Evolutionary conservation across 2,329 filamentous ascomycete genomes (phyloP).

Genomic region (Chrysosporium queenslandicum): DNA sequence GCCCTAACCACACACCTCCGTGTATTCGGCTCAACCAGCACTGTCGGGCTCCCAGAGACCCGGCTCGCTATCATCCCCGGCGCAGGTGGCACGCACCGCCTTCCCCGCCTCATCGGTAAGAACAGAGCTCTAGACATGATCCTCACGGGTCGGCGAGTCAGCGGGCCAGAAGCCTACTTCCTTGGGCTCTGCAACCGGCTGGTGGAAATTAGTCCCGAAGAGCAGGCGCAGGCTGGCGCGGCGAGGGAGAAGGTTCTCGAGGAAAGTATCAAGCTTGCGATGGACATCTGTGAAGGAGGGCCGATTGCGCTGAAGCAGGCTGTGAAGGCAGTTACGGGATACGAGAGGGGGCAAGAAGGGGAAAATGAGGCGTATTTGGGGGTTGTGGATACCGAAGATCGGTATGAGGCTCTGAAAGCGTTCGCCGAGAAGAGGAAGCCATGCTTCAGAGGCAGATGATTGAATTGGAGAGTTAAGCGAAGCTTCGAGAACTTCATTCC

Average conservation of each 20-base stretch:
- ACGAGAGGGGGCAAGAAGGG: constrained; percentile 54
- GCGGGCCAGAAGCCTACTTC: constrained; percentile 78
- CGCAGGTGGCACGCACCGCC: constrained; percentile 81
- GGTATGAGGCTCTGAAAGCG: constrained; percentile 75
- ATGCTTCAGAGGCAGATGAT: constrained; percentile 51
- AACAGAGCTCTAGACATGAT: constrained; percentile 79
- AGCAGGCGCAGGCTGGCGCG: constrained; percentile 43
- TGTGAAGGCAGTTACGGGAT: constrained; percentile 65
- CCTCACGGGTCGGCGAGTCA: constrained; percentile 77
- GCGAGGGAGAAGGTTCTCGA: constrained; percentile 60
- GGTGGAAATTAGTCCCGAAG: constrained; percentile 60
- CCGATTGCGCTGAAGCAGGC: constrained; percentile 73
- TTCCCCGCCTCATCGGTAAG: constrained; percentile 70
- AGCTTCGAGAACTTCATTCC: background rate
- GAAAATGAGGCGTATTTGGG: constrained; percentile 81
- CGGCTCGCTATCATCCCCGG: constrained; percentile 89
- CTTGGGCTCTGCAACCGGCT: constrained; percentile 82
- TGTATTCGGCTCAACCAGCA: constrained; percentile 68
- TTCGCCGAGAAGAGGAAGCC: constrained; percentile 70
- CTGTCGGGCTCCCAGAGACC: constrained; percentile 80
- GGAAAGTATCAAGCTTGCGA: constrained; percentile 67
- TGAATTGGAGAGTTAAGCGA: background rate
- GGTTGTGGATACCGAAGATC: constrained; percentile 74
- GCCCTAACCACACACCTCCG: constrained; percentile 83
- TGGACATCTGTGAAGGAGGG: constrained; percentile 80